phyloP scores from a whole-genome alignment of 139 green algal species.

The Microglena sp. region DNA sequence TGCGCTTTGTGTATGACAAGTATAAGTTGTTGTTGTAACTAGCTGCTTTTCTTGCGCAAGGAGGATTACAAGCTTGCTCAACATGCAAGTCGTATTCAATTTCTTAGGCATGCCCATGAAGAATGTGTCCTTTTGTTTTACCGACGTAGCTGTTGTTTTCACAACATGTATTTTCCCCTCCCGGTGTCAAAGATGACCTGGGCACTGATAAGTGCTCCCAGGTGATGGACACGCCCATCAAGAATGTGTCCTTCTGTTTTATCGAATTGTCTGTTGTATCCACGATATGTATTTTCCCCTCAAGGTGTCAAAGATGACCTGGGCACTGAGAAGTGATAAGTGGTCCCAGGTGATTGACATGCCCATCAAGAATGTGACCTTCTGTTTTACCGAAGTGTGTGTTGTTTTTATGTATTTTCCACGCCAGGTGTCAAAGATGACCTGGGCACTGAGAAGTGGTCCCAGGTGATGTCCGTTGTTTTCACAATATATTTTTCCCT shows the following conservation, averaged over 20 bases:
- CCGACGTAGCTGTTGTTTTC: neutral
- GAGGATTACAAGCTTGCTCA: neutral
- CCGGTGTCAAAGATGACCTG: conserved; percentile 2
- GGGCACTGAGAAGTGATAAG: too few species aligned
- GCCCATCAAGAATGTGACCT: neutral
- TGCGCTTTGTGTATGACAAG: too few species aligned
- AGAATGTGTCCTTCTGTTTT: neutral
- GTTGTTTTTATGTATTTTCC: neutral
- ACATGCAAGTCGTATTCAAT: neutral
- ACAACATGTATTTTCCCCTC: neutral
- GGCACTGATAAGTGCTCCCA: neutral
- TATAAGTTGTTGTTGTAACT: too few species aligned
- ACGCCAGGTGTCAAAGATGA: neutral
- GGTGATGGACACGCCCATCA: neutral
- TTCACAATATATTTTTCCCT: too few species aligned
- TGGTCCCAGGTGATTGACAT: neutral
- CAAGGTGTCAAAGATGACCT: conserved; percentile 1
- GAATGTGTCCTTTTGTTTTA: neutral
- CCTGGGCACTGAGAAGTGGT: neutral
- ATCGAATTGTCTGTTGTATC: neutral
- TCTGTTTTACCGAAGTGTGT: neutral
- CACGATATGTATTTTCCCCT: neutral
- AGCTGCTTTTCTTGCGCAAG: neutral
- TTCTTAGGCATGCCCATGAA: neutral
- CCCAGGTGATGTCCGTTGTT: neutral